Evolutionary conservation across 116 monocot species (phyloP).

Genomic region (Papilionanthe hybrid): DNA sequence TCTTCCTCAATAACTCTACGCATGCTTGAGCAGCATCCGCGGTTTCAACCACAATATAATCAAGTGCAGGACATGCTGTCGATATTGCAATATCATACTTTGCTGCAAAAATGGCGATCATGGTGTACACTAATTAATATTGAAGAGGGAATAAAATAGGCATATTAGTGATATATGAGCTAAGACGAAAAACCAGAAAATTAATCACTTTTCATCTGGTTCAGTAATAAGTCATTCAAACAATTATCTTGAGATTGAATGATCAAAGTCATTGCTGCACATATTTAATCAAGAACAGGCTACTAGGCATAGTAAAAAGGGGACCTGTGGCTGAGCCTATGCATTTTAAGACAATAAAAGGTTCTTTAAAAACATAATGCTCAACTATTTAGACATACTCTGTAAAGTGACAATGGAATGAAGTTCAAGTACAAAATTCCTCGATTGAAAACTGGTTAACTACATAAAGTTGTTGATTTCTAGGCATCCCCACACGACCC

Average conservation of each 20-base stretch:
- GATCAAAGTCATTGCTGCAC: background rate
- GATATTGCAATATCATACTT: conserved; percentile 96
- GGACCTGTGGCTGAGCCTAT: background rate
- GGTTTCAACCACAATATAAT: conserved; percentile 92
- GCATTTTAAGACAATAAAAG: background rate
- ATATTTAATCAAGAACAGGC: background rate
- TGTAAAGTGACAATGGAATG: background rate
- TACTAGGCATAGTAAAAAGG: background rate
- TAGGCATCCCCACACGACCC: background rate
- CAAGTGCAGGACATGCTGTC: conserved; percentile 86
- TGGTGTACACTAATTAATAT: background rate
- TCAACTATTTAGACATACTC: background rate
- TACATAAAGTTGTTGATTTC: background rate
- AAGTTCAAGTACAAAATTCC: background rate
- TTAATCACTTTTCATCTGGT: background rate
- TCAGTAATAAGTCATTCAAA: background rate
- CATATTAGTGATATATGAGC: background rate
- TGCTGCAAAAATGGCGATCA: conserved; percentile 33
- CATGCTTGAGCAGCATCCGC: conserved; percentile 88
- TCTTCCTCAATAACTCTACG: conserved; percentile 80
- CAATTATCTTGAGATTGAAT: background rate
- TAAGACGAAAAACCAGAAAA: background rate
- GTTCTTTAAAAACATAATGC: too few species aligned
- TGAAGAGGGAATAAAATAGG: background rate
- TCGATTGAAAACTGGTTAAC: background rate